Evolutionary conservation across 768 basidiomycete genomes (phyloP).

Genomic region (Naganishia antarctica): DNA sequence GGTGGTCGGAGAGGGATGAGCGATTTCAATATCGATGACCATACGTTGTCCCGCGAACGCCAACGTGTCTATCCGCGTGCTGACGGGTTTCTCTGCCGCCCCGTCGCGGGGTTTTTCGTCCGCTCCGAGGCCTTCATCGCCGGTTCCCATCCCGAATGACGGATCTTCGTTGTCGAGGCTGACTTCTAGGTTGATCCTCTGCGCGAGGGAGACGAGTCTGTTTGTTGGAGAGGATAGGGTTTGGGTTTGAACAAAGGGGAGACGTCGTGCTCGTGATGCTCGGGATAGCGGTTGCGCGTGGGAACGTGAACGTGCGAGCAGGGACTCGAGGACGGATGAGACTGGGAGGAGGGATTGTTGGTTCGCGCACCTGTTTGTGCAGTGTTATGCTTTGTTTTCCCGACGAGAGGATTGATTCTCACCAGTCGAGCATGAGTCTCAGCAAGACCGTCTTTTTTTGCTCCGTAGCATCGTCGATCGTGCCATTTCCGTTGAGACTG

Average conservation of each 20-base stretch:
- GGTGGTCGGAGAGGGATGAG: not conserved
- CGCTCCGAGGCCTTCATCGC: not conserved
- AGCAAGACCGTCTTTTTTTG: constrained; percentile 13
- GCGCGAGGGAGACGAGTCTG: constrained; percentile 8
- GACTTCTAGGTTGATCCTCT: constrained; percentile 10
- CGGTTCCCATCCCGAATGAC: constrained; percentile 8
- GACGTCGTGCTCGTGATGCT: not conserved
- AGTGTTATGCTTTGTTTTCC: not conserved
- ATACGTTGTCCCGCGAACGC: constrained; percentile 12
- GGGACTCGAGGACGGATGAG: not conserved
- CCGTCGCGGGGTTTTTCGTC: not conserved
- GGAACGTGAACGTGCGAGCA: not conserved
- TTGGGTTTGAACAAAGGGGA: constrained; percentile 11
- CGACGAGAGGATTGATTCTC: not conserved
- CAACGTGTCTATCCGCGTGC: constrained; percentile 6
- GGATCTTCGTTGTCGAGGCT: constrained; percentile 13
- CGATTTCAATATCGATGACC: constrained; percentile 7
- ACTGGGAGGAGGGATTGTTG: constrained; percentile 11
- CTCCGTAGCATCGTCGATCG: not conserved
- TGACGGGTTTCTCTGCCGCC: not conserved
- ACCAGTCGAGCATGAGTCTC: constrained; percentile 18
- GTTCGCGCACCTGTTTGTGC: constrained; percentile 12
- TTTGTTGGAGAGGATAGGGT: constrained; percentile 8
- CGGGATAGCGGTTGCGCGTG: too few relatives aligned
- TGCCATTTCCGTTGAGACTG: not conserved